Percentiles rank a stretch among this genome's conserved stretches.
Conservation (phyloP, 495 filamentous ascomycete genomes). For the Lentithecium fluviatile region DNA sequence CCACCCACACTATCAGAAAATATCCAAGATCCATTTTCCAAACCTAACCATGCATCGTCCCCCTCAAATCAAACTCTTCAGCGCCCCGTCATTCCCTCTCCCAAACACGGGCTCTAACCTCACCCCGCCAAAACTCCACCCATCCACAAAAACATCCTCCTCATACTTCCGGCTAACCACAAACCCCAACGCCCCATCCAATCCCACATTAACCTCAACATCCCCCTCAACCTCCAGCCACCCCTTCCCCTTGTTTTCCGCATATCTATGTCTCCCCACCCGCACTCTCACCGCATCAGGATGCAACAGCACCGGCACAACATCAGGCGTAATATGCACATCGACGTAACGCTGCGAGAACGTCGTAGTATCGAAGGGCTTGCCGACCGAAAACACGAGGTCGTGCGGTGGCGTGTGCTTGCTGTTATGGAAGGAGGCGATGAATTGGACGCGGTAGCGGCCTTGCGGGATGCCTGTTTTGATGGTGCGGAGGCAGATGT, state of each 20-base stretch:
- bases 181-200: slow-evolving; percentile 38
- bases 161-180: slow-evolving; percentile 35
- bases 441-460: slow-evolving; percentile 35
- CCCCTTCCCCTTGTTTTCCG: slow-evolving; percentile 32
- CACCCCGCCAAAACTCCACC: slow-evolving; percentile 41
- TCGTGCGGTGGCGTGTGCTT: slow-evolving; percentile 27
- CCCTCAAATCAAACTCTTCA: no score
- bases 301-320: slow-evolving; percentile 36
- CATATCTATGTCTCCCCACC: slow-evolving; percentile 27
- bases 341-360: slow-evolving; percentile 36
- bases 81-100: background rate
- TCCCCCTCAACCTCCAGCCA: slow-evolving; percentile 40
- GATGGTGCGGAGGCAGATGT: slow-evolving; percentile 34
- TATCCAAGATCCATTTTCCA: background rate
- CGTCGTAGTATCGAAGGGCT: slow-evolving; percentile 33
- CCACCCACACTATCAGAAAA: no score
- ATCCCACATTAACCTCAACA: slow-evolving; percentile 37
- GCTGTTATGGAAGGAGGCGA: slow-evolving; percentile 36
- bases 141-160: slow-evolving; percentile 34
- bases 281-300: slow-evolving; percentile 39
- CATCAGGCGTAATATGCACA: slow-evolving; percentile 38
- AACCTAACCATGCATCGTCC: background rate
- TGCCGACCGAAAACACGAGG: slow-evolving; percentile 36
- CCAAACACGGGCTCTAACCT: slow-evolving; percentile 37
- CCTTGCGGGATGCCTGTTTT: slow-evolving; percentile 39